Evolutionary conservation across 1,284 basidiomycete species (phyloP).

Genomic region (Heterobasidion annosum): DNA sequence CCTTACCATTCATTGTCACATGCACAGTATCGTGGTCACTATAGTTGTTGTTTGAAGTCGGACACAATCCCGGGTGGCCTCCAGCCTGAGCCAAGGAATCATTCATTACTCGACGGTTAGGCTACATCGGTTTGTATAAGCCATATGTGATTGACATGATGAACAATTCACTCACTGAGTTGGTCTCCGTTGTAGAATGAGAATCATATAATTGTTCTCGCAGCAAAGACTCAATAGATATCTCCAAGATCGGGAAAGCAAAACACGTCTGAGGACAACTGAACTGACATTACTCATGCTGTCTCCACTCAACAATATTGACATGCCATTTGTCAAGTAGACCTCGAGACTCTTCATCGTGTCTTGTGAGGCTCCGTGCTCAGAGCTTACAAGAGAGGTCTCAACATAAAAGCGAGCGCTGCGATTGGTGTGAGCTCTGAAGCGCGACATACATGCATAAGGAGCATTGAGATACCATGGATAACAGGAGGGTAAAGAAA

Average conservation of each 20-base stretch:
- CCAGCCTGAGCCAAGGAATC: neutral
- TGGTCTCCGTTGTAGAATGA: constrained; percentile 45
- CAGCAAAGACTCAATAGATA: neutral
- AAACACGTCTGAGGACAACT: neutral
- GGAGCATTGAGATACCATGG: neutral
- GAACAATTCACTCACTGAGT: constrained; percentile 39
- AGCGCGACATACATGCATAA: neutral
- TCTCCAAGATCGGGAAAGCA: neutral
- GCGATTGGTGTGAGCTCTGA: neutral
- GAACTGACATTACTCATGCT: too few relatives aligned
- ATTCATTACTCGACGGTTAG: constrained; percentile 50
- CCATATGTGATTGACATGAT: neutral
- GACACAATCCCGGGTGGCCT: constrained; percentile 1
- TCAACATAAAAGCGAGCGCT: neutral
- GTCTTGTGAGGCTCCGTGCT: too few relatives aligned
- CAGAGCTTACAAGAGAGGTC: neutral
- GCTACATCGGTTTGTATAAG: constrained; percentile 19
- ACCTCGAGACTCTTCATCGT: too few relatives aligned
- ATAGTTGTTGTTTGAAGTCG: constrained; percentile 39
- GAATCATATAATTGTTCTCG: constrained; percentile 34
- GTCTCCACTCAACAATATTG: too few relatives aligned
- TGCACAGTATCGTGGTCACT: constrained; percentile 34
- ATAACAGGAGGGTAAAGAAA: neutral
- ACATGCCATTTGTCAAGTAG: too few relatives aligned
- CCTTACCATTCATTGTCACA: constrained; percentile 44